phyloP scores from a whole-genome alignment of 2,329 filamentous ascomycete genomes.

The Venturia nashicola region DNA sequence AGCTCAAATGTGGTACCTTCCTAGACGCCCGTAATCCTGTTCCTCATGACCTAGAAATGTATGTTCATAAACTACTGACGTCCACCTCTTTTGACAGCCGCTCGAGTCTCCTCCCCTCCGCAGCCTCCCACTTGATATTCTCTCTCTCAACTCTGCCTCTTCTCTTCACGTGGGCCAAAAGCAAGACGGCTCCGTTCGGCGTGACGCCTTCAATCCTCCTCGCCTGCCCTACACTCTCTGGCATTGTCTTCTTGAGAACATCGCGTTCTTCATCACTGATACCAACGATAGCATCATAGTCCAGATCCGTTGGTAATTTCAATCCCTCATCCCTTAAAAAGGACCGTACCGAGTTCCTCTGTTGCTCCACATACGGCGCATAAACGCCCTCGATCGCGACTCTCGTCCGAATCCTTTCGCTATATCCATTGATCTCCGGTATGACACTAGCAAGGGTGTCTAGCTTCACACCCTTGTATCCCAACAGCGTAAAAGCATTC shows the following conservation, averaged over 20 bases:
- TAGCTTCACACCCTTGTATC: conserved; percentile 48
- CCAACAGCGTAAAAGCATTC: conserved; percentile 68
- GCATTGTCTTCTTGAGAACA: conserved; percentile 55
- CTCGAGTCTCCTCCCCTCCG: neutral
- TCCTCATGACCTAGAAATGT: neutral
- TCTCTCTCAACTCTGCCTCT: neutral
- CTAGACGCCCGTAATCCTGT: neutral
- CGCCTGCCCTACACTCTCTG: conserved; percentile 82
- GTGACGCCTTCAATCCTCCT: conserved; percentile 71
- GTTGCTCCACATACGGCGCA: conserved; percentile 70
- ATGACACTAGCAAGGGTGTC: conserved; percentile 46
- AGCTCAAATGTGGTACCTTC: neutral
- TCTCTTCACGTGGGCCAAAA: conserved; percentile 33
- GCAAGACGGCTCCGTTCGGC: conserved; percentile 35
- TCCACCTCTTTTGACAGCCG: neutral
- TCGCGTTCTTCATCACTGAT: conserved; percentile 70
- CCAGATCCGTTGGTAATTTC: conserved; percentile 56
- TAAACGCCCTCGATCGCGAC: conserved; percentile 77
- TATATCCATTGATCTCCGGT: conserved; percentile 42
- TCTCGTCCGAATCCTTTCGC: conserved; percentile 49
- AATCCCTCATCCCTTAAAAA: conserved; percentile 69
- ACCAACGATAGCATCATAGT: conserved; percentile 63
- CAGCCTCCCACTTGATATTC: neutral
- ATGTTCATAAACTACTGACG: neutral
- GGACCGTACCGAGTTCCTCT: conserved; percentile 51